Percentiles rank a stretch among this genome's conserved stretches.
Conservation (phyloP, 2,329 filamentous ascomycete genomes). For the Diplocarpon rosae region DNA sequence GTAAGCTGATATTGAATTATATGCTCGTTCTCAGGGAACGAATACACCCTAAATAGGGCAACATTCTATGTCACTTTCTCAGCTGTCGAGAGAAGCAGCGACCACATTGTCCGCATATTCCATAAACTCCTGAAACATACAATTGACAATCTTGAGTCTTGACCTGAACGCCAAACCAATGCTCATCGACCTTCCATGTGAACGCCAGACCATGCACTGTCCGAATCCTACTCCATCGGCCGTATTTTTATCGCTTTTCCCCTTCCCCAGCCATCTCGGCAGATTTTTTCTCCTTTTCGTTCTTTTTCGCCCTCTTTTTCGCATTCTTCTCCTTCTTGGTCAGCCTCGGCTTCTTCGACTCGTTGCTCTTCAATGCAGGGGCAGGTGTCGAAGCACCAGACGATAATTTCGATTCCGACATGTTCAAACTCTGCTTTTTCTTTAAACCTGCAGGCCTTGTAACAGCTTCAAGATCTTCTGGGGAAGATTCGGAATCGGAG, state of each 20-base stretch:
- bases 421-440: slow-evolving; percentile 26
- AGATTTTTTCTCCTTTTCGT: slow-evolving; percentile 4
- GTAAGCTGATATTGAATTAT: too few species aligned
- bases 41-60: too few species aligned
- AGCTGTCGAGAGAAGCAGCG: too few species aligned
- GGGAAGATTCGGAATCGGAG: slow-evolving; percentile 14
- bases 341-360: slow-evolving; percentile 6
- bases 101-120: neutral
- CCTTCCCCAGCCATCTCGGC: slow-evolving; percentile 4
- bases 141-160: neutral
- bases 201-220: slow-evolving; percentile 1
- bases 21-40: too few species aligned
- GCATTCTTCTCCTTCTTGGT: neutral
- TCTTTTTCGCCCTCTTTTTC: neutral
- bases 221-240: neutral
- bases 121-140: slow-evolving; percentile 3
- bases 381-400: slow-evolving; percentile 11
- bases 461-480: slow-evolving; percentile 5
- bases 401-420: slow-evolving; percentile 6
- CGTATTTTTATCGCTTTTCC: neutral
- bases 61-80: too few species aligned
- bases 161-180: neutral
- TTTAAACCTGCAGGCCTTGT: slow-evolving; percentile 3
- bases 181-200: neutral
- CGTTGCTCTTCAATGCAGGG: slow-evolving; percentile 7